Evolutionary conservation across 208 protist genomes (phyloP).

Genomic region (Trypanosomatidae sp.): DNA sequence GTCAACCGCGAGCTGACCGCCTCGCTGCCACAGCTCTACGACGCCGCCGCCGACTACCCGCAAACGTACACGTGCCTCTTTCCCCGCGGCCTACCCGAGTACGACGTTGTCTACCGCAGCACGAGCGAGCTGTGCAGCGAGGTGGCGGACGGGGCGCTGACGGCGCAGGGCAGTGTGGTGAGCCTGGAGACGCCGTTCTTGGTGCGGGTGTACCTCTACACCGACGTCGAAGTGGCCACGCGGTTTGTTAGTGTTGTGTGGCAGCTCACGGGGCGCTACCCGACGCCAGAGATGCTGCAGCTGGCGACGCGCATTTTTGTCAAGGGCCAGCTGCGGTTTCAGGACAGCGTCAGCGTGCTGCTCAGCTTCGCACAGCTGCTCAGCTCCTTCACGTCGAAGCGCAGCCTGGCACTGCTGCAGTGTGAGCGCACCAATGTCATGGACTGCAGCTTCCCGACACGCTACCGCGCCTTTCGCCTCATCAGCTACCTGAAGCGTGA

Average conservation of each 20-base stretch:
- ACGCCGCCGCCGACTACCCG: slow-evolving; percentile 4
- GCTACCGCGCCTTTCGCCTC: slow-evolving; percentile 8
- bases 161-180: not conserved
- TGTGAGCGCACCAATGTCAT: slow-evolving; percentile 7
- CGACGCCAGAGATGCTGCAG: slow-evolving; percentile 5
- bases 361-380: slow-evolving; percentile 9
- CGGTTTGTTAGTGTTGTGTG: slow-evolving; percentile 4
- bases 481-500: slow-evolving; percentile 4
- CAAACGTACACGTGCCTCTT: slow-evolving; percentile 5
- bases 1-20: slow-evolving; percentile 7
- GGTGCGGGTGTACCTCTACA: not conserved
- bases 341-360: slow-evolving; percentile 1
- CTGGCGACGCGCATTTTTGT: slow-evolving; percentile 9
- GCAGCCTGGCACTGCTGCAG: slow-evolving; percentile 7
- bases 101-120: slow-evolving; percentile 7
- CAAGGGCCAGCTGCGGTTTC: slow-evolving; percentile 7
- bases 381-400: slow-evolving; percentile 4
- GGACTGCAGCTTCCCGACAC: slow-evolving; percentile 4
- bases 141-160: slow-evolving; percentile 4
- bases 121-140: slow-evolving; percentile 5
- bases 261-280: slow-evolving; percentile 2
- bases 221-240: slow-evolving; percentile 11
- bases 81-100: slow-evolving; percentile 10
- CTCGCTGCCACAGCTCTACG: slow-evolving; percentile 2
- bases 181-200: slow-evolving; percentile 7